Conservation (phyloP, 225 moss, liverwort and hornwort species). For the Antitrichia curtipendula region DNA sequence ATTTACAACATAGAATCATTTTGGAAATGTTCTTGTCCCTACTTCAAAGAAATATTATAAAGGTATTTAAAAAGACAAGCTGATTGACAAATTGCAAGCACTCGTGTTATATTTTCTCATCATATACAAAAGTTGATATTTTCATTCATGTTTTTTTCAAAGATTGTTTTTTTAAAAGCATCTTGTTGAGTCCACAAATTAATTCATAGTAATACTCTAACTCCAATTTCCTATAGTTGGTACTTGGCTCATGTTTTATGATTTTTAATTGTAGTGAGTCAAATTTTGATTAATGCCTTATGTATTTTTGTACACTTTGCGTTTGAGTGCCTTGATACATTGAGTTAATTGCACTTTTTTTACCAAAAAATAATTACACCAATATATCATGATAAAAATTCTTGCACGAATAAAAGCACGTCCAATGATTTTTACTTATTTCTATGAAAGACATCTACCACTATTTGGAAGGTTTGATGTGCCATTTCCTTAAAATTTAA, state of each 20-base stretch:
- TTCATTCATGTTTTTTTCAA: not conserved
- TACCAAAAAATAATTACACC: not conserved
- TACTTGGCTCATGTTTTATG: not conserved
- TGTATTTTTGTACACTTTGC: rapidly evolving
- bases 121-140: not conserved
- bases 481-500: not conserved
- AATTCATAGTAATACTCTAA: not conserved
- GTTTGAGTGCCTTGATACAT: no score
- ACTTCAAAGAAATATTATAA: not conserved
- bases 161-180: no score
- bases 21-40: rapidly evolving
- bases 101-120: rapidly evolving
- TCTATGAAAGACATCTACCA: rapidly evolving
- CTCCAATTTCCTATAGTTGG: rapidly evolving
- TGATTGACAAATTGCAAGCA: not conserved
- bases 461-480: rapidly evolving
- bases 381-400: not conserved
- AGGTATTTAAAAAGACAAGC: rapidly evolving
- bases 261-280: not conserved
- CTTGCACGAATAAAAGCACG: rapidly evolving
- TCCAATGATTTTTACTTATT: no score
- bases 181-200: not conserved
- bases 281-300: not conserved
- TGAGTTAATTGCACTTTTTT: rapidly evolving
- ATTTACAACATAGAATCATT: rapidly evolving